Percentiles rank a stretch among this genome's conserved stretches.
These are phyloP conservation scores for Amylostereum areolatum DNA, from an alignment of 1,284 basidiomycete species.

Conservation along the genomic window DNA sequence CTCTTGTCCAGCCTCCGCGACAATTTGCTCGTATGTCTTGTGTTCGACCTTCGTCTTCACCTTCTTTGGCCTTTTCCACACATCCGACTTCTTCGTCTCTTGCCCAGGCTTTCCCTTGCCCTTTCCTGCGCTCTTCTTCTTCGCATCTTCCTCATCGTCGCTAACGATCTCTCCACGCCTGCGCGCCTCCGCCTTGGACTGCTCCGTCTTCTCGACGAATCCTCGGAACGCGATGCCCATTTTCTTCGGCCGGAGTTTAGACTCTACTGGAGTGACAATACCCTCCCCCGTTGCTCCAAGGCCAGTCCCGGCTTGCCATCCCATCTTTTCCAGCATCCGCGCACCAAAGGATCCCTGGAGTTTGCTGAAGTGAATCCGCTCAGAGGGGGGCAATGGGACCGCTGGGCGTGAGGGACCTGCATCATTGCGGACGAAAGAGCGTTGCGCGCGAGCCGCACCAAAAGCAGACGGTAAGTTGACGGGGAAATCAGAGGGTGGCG, in stretches of 20 bases:
- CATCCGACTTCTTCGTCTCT: conserved; percentile 59
- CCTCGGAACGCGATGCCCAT: conserved; percentile 86
- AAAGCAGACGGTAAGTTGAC: conserved; percentile 38
- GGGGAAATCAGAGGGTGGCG: conserved; percentile 18
- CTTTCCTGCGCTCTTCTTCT: conserved; percentile 36
- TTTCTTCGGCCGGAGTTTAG: conserved; percentile 75
- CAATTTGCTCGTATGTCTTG: conserved; percentile 92
- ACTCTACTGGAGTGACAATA: conserved; percentile 85
- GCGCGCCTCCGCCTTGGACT: conserved; percentile 79
- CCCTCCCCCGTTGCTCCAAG: conserved; percentile 77
- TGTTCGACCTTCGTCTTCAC: conserved; percentile 82
- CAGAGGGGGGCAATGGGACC: conserved; percentile 54
- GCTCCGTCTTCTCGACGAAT: conserved; percentile 83
- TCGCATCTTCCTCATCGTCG: conserved; percentile 63
- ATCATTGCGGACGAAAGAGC: conserved; percentile 53
- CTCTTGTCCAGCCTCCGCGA: conserved; percentile 76
- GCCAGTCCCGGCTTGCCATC: conserved; percentile 84
- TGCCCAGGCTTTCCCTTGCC: conserved; percentile 36
- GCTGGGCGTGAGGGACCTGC: conserved; percentile 35
- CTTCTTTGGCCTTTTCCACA: conserved; percentile 80
- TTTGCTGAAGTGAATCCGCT: conserved; percentile 76
- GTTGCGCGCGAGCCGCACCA: conserved; percentile 33
- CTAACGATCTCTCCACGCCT: conserved; percentile 70
- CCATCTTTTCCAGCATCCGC: conserved; percentile 89
- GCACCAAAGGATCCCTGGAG: conserved; percentile 77